phyloP scores from a whole-genome alignment of 257 asterid genomes.

The Petunia secreta region DNA sequence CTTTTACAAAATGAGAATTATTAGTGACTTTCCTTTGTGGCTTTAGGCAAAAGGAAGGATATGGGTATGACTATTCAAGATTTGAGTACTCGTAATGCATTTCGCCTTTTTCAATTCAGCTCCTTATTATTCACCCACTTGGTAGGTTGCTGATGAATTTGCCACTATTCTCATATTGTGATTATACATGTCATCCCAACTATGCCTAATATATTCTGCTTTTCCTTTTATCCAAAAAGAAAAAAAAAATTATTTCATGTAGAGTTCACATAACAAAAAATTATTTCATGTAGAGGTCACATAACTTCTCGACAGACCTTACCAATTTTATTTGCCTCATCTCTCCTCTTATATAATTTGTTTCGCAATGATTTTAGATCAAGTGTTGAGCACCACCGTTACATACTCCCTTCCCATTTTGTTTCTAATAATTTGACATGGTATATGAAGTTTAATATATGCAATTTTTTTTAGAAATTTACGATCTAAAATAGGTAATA shows the following conservation, averaged over 20 bases:
- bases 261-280: background rate
- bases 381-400: too few species aligned
- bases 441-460: too few species aligned
- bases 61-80: conserved; percentile 16
- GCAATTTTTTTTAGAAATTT: too few species aligned
- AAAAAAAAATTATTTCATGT: background rate
- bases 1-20: background rate
- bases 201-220: background rate
- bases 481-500: too few species aligned
- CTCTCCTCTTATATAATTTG: too few species aligned
- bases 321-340: too few species aligned
- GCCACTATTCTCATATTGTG: background rate
- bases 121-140: conserved; percentile 16
- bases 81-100: background rate
- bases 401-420: too few species aligned
- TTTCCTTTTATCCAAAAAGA: background rate
- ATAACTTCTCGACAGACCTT: too few species aligned
- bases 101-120: background rate
- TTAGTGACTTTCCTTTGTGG: conserved; percentile 1
- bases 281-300: background rate
- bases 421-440: too few species aligned
- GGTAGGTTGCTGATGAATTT: background rate
- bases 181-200: background rate
- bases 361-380: too few species aligned
- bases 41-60: background rate